phyloP scores from a whole-genome alignment of 2,329 filamentous ascomycete species.

The Cladosporium sp. region DNA sequence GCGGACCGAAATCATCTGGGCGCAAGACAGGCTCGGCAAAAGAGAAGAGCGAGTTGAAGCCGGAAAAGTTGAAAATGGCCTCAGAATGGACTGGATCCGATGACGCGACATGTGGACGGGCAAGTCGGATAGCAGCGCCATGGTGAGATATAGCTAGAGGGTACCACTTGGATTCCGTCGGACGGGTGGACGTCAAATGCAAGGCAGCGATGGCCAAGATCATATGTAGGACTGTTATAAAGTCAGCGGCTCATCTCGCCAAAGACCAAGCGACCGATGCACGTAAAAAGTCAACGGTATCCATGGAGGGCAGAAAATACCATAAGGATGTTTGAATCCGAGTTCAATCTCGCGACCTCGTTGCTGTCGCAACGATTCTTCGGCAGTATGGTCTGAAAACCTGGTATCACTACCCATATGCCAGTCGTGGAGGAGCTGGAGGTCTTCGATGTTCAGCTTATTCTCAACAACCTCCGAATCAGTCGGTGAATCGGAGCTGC shows the following conservation, averaged over 20 bases:
- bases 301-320: background rate
- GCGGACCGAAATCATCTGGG: background rate
- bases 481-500: background rate
- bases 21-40: conserved; percentile 10
- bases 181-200: conserved; percentile 10
- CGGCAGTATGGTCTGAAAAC: background rate
- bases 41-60: conserved; percentile 14
- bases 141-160: conserved; percentile 13
- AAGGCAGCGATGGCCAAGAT: conserved; percentile 14
- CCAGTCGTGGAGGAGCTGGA: conserved; percentile 14
- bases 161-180: conserved; percentile 7
- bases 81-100: too few species aligned
- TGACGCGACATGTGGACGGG: conserved; percentile 10
- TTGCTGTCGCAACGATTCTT: background rate
- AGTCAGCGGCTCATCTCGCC: background rate
- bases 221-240: conserved; percentile 10
- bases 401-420: background rate
- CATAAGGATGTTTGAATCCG: conserved; percentile 12
- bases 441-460: conserved; percentile 13
- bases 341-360: conserved; percentile 9
- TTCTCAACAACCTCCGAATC: background rate
- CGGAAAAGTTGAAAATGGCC: conserved; percentile 14
- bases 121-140: conserved; percentile 12
- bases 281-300: background rate
- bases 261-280: background rate